phyloP scores from a whole-genome alignment of 495 filamentous ascomycete genomes.

The Cudoniella acicularis region DNA sequence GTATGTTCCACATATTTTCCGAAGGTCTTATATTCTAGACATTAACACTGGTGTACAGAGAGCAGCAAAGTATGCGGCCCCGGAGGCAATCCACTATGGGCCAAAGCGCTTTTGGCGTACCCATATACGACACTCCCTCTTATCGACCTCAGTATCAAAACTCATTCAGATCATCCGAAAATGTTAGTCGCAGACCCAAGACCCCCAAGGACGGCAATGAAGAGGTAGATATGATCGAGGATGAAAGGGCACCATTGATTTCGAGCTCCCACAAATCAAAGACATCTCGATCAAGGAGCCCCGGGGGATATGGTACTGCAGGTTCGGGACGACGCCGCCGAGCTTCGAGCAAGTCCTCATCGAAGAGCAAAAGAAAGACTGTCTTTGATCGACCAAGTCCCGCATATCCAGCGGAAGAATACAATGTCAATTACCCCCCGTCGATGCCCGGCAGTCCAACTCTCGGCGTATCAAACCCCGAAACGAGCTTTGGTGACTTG shows the following conservation, averaged over 20 bases:
- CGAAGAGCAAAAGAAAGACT: slow-evolving; percentile 33
- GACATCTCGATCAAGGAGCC: no score
- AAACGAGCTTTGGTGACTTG: slow-evolving; percentile 74
- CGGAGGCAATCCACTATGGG: slow-evolving; percentile 53
- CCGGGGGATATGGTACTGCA: slow-evolving; percentile 11
- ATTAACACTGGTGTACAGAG: slow-evolving; percentile 38
- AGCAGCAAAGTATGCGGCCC: slow-evolving; percentile 66
- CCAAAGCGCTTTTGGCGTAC: slow-evolving; percentile 31
- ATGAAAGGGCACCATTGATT: slow-evolving; percentile 60
- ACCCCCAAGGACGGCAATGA: slow-evolving; percentile 34
- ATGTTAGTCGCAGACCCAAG: slow-evolving; percentile 11
- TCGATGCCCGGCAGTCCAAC: slow-evolving; percentile 80
- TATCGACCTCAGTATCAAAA: slow-evolving; percentile 33
- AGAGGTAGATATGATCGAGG: slow-evolving; percentile 37
- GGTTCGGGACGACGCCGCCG: slow-evolving; percentile 29
- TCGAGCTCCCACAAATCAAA: slow-evolving; percentile 32
- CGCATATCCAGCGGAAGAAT: slow-evolving; percentile 40
- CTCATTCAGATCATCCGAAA: slow-evolving; percentile 29
- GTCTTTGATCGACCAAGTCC: slow-evolving; percentile 25
- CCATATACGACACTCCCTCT: slow-evolving; percentile 27
- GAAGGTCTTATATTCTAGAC: not conserved
- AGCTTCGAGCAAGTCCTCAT: slow-evolving; percentile 32
- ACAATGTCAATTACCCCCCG: slow-evolving; percentile 95
- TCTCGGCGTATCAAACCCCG: slow-evolving; percentile 38
- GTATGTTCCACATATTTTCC: slow-evolving; percentile 36